A percentile compares a stretch with the other conserved stretches of the same genome.
Conservation (phyloP, 176 grass and related monocot species). For the Eragrostis curvula region DNA sequence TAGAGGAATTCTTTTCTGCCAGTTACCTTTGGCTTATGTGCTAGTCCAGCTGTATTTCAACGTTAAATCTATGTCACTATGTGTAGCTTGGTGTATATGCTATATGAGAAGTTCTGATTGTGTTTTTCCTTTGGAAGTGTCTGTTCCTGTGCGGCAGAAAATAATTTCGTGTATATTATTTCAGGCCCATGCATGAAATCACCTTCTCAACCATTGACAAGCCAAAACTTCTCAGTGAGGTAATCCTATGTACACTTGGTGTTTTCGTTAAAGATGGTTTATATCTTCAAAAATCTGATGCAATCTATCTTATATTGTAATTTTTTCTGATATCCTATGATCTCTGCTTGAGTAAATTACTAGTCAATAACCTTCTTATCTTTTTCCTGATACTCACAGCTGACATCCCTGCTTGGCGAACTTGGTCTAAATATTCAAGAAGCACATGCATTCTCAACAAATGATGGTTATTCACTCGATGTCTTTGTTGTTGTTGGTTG, state of each 20-base stretch:
- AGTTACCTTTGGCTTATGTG: slow-evolving; percentile 33
- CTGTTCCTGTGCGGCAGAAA: slow-evolving; percentile 30
- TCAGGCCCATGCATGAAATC: slow-evolving; percentile 99
- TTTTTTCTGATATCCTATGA: slow-evolving; percentile 22
- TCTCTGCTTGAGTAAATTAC: slow-evolving; percentile 9
- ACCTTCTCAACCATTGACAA: slow-evolving; percentile 96
- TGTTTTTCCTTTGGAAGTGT: slow-evolving; percentile 15
- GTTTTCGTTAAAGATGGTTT: slow-evolving; percentile 14
- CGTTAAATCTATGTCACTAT: slow-evolving; percentile 25
- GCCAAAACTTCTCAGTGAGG: slow-evolving; percentile 98
- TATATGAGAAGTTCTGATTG: slow-evolving; percentile 4
- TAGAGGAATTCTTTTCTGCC: slow-evolving; percentile 43
- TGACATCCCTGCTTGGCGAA: slow-evolving; percentile 91
- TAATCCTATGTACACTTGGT: slow-evolving; percentile 45
- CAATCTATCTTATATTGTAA: neutral
- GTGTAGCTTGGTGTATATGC: slow-evolving; percentile 19
- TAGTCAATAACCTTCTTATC: neutral
- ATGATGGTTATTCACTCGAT: slow-evolving; percentile 94
- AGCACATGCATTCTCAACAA: slow-evolving; percentile 99
- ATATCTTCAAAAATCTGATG: neutral
- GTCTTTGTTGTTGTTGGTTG: slow-evolving; percentile 99
- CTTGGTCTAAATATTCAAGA: slow-evolving; percentile 99
- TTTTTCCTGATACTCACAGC: slow-evolving; percentile 53
- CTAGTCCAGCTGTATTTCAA: slow-evolving; percentile 4
- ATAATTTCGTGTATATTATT: slow-evolving; percentile 37